Evolutionary conservation across 108 stramenopile genomes (phyloP), one percentile per base, ranked within the genome.

Genomic region (Cylindrotheca closterium): DNA sequence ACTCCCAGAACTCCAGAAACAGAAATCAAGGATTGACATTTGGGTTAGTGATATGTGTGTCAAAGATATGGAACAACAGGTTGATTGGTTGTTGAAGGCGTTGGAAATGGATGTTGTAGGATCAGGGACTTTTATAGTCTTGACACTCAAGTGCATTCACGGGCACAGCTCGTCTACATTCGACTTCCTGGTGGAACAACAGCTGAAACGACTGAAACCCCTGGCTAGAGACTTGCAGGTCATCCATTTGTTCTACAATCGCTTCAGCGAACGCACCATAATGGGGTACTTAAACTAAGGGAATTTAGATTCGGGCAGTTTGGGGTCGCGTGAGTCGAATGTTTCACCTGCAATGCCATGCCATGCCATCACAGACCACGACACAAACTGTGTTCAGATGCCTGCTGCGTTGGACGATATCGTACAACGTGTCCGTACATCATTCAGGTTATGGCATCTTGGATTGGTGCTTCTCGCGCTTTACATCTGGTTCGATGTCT

Each of bases 11-110:
- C 37, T 80, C 23, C 15, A 24, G 21, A 37, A 37, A 61, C 30
- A 63, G 27, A 22, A 24, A 4, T 7, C 37, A 15, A 42, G 15
- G 37, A 42, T 83, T 29, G 58, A 76, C 18, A 54, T 83, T 23
- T 83, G 82, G 82, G 82, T 83, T 0, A 55, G 65, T 4, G 85
- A 86, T 56, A 86, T 86, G 85, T 86, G 85, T 60, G 66, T 79
- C n/a, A 80, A 83, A 25, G 79, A 81, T 10, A 23, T 80, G 27
- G 3, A 47, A 0, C 45, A 65, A 8, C 85, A 83, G 49, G 68
- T 86, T 23, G 78, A 86, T 67, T 56, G 58, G 15, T 64, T 86
- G 18, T 64, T 81, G 10, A 17, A 28, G 18, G 79, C 82, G n/a
- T 42, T 60, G 1, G 23, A 67, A 22, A 45, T 27, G 19, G 78